These are phyloP conservation scores for Pseudevernia furfuracea DNA, from an alignment of 495 filamentous ascomycete species.

Conservation along the genomic window DNA sequence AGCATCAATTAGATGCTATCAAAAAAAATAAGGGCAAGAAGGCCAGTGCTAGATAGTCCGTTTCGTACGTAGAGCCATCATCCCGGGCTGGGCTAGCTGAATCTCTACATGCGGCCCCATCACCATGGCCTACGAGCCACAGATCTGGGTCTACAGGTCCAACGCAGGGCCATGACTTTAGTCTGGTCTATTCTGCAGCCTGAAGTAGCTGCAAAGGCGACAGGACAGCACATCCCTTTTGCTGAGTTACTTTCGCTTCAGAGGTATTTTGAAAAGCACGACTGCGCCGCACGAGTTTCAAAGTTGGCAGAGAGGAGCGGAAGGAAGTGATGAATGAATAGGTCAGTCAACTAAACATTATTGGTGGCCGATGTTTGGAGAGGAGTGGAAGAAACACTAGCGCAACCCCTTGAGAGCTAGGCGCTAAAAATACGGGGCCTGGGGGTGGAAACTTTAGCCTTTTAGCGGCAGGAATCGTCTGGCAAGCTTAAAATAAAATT, in stretches of 20 bases:
- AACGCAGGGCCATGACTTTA: neutral
- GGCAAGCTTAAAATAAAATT: neutral
- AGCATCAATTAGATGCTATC: no score
- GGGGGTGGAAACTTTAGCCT: neutral
- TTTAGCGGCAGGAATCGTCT: constrained; percentile 6
- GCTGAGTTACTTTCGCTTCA: neutral
- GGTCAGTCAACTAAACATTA: neutral
- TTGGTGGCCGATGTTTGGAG: neutral
- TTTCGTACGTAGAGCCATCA: neutral
- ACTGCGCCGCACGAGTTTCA: neutral
- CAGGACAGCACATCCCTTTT: neutral
- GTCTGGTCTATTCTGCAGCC: neutral
- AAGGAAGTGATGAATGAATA: neutral
- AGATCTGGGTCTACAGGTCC: neutral
- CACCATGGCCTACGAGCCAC: neutral
- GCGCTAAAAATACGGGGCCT: neutral
- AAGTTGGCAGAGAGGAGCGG: neutral
- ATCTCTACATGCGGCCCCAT: constrained; percentile 2
- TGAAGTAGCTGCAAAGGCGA: neutral
- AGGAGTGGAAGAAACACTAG: neutral
- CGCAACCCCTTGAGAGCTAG: neutral
- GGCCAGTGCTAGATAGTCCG: neutral
- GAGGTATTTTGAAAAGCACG: neutral
- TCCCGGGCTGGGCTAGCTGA: neutral
- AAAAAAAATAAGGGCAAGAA: neutral